These are phyloP conservation scores for Veloporphyrellus conicus DNA, from an alignment of 1,284 basidiomycete genomes.

Conservation along the genomic window DNA sequence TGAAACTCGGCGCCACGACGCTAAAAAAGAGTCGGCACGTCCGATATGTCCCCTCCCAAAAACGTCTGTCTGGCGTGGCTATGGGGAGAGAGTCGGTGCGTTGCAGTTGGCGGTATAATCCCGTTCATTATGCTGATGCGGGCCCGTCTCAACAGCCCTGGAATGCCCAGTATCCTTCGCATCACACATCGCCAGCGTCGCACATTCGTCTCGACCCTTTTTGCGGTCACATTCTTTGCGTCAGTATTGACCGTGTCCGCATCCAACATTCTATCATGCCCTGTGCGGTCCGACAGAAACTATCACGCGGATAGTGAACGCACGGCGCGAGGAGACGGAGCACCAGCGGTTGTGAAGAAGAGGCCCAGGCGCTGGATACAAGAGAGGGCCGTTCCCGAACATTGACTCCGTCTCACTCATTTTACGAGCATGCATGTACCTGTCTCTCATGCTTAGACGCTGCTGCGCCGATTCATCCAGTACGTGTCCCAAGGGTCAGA, in stretches of 20 bases:
- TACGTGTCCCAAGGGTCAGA: slow-evolving; percentile 2
- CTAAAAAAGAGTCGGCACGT: not conserved
- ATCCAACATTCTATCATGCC: slow-evolving; percentile 72
- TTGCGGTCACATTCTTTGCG: slow-evolving; percentile 72
- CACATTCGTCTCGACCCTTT: slow-evolving; percentile 70
- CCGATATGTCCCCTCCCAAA: not conserved
- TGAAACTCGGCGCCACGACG: not conserved
- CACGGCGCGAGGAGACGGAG: slow-evolving; percentile 25
- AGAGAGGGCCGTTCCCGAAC: slow-evolving; percentile 44
- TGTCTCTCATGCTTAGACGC: not conserved
- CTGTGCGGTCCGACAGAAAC: slow-evolving; percentile 52
- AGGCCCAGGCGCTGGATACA: slow-evolving; percentile 77
- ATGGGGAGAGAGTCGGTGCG: slow-evolving; percentile 28
- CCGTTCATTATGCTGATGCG: not conserved
- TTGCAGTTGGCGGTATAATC: not conserved
- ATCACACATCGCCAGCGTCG: slow-evolving; percentile 60
- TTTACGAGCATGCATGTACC: slow-evolving; percentile 9
- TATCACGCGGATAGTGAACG: slow-evolving; percentile 47
- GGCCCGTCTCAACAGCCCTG: slow-evolving; percentile 22
- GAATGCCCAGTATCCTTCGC: slow-evolving; percentile 59
- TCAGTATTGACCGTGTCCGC: slow-evolving; percentile 76
- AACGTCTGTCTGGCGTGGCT: slow-evolving; percentile 4
- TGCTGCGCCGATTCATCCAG: slow-evolving; percentile 3
- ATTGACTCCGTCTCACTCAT: slow-evolving; percentile 11
- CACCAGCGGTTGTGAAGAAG: slow-evolving; percentile 52